Evolutionary conservation across 768 basidiomycete genomes (phyloP).

Genomic region (Amanita rimosa): DNA sequence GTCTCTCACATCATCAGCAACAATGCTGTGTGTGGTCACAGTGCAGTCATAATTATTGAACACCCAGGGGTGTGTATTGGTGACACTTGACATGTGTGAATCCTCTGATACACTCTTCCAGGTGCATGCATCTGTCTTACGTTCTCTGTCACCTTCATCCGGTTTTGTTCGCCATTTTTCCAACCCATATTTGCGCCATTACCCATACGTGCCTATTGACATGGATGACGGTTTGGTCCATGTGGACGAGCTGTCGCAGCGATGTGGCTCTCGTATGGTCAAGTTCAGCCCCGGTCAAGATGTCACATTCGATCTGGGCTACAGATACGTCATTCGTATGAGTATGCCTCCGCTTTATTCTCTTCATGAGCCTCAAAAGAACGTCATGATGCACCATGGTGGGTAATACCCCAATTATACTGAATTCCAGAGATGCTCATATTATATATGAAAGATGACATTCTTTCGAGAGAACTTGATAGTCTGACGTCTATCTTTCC

Average conservation of each 20-base stretch:
- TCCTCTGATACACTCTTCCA: constrained; percentile 16
- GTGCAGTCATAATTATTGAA: constrained; percentile 56
- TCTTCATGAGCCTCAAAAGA: constrained; percentile 24
- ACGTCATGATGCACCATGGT: constrained; percentile 45
- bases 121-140: constrained; percentile 73
- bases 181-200: constrained; percentile 46
- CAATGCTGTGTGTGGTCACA: constrained; percentile 46
- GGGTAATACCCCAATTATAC: not conserved
- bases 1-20: constrained; percentile 32
- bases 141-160: constrained; percentile 38
- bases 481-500: constrained; percentile 37
- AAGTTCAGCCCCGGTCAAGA: constrained; percentile 28
- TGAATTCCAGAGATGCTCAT: not conserved
- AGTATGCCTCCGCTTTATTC: constrained; percentile 28
- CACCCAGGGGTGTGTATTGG: constrained; percentile 53
- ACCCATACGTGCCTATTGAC: constrained; percentile 41
- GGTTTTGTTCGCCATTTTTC: constrained; percentile 37
- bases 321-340: constrained; percentile 48
- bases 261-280: constrained; percentile 42
- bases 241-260: constrained; percentile 31
- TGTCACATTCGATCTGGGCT: constrained; percentile 21
- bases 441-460: not conserved
- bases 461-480: constrained; percentile 21
- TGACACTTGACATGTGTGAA: not conserved
- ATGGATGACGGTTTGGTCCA: constrained; percentile 21